A percentile compares a stretch with the other conserved stretches of the same genome.
Evolutionary conservation across 2,329 filamentous ascomycete species (phyloP).

Genomic region (Xylaria sp.): DNA sequence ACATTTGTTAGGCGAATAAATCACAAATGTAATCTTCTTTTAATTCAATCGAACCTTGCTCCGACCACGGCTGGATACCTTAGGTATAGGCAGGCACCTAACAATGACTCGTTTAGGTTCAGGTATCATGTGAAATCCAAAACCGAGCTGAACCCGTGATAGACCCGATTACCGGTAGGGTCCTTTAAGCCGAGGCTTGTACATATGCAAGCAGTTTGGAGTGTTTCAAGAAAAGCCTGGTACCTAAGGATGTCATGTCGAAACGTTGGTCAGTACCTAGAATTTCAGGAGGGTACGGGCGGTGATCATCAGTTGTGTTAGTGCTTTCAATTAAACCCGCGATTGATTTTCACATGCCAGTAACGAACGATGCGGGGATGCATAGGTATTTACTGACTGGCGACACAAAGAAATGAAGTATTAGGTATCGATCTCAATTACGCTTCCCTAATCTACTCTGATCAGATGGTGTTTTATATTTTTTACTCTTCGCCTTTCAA

Average conservation of each 20-base stretch:
- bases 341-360: slow-evolving; percentile 11
- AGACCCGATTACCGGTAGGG: not conserved
- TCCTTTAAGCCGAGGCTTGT: slow-evolving; percentile 32
- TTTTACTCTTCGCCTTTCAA: not conserved
- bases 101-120: slow-evolving; percentile 26
- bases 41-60: not conserved
- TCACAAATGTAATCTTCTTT: not conserved
- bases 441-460: not conserved
- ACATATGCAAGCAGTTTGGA: not conserved
- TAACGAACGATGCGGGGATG: not conserved
- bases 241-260: too few relatives aligned
- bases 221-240: not conserved
- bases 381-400: not conserved
- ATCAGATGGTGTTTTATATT: not conserved
- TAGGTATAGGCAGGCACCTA: not conserved
- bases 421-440: not conserved
- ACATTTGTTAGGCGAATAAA: not conserved
- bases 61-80: slow-evolving; percentile 18
- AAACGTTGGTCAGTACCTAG: too few relatives aligned
- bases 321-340: not conserved
- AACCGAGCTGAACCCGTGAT: slow-evolving; percentile 5
- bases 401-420: not conserved
- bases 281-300: too few relatives aligned
- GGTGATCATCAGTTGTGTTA: too few relatives aligned
- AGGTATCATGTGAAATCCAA: slow-evolving; percentile 14